Conservation (phyloP, 768 basidiomycete species). For the Chalciporus pseudorubinellus region DNA sequence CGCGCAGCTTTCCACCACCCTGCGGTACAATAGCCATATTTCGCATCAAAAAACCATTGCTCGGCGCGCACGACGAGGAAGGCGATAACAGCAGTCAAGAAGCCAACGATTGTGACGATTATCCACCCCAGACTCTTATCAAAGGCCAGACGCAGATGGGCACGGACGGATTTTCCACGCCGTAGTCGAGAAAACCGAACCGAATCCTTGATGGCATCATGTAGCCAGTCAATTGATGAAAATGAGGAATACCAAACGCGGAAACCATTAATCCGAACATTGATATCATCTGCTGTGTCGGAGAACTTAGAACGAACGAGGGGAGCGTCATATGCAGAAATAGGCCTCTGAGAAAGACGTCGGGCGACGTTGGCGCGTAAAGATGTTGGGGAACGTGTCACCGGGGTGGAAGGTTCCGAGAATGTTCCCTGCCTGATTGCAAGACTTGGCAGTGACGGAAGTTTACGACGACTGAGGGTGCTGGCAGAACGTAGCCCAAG, state of each 20-base stretch:
- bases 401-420: slow-evolving; percentile 39
- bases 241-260: slow-evolving; percentile 86
- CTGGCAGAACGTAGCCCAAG: slow-evolving; percentile 23
- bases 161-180: slow-evolving; percentile 65
- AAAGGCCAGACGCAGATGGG: slow-evolving; percentile 56
- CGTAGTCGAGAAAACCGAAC: slow-evolving; percentile 73
- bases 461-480: slow-evolving; percentile 34
- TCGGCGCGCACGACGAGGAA: slow-evolving; percentile 85
- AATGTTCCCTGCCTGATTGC: slow-evolving; percentile 30
- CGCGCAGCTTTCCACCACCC: slow-evolving; percentile 72
- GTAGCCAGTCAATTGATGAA: slow-evolving; percentile 93
- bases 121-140: slow-evolving; percentile 88
- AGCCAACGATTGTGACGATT: slow-evolving; percentile 84
- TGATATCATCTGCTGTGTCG: slow-evolving; percentile 44
- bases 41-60: slow-evolving; percentile 86
- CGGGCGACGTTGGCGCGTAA: slow-evolving; percentile 36
- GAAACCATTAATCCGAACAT: slow-evolving; percentile 77
- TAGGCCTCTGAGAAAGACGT: slow-evolving; percentile 52
- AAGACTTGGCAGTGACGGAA: slow-evolving; percentile 38
- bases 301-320: slow-evolving; percentile 32
- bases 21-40: slow-evolving; percentile 80
- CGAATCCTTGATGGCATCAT: slow-evolving; percentile 94
- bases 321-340: slow-evolving; percentile 69
- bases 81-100: slow-evolving; percentile 81
- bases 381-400: slow-evolving; percentile 32